A percentile compares a stretch with the other conserved stretches of the same genome.
phyloP scores from a whole-genome alignment of 768 basidiomycete genomes.

The Pilatotrama ljubarskyi region DNA sequence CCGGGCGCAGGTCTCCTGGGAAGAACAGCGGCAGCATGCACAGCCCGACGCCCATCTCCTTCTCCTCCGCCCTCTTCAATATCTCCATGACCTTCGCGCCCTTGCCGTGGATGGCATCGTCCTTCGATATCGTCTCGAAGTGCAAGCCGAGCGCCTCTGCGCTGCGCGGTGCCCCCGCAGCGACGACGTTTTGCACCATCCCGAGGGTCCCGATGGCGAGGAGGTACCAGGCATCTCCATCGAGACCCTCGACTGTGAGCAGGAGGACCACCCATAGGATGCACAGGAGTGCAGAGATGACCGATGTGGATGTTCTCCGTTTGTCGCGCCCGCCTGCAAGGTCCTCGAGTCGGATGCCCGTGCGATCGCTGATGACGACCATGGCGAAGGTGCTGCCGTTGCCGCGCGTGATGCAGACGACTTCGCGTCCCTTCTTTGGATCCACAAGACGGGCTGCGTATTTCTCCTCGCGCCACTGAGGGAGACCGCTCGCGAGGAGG shows the following conservation, averaged over 20 bases:
- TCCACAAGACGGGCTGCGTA: constrained; percentile 28
- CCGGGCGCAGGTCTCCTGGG: constrained; percentile 20
- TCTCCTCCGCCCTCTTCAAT: constrained; percentile 17
- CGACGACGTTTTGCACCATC: constrained; percentile 30
- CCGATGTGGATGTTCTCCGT: constrained; percentile 9
- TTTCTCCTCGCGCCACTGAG: constrained; percentile 35
- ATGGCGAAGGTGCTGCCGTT: constrained; percentile 33
- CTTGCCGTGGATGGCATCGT: background rate
- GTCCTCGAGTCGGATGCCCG: constrained; percentile 31
- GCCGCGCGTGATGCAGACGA: constrained; percentile 32
- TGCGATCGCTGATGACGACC: constrained; percentile 32
- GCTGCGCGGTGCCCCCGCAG: constrained; percentile 25
- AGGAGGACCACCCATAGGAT: constrained; percentile 29
- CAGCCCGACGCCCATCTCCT: constrained; percentile 17
- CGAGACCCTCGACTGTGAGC: constrained; percentile 27
- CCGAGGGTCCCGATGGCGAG: constrained; percentile 28
- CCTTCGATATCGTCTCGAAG: constrained; percentile 12
- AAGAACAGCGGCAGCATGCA: constrained; percentile 24
- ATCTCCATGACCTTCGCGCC: constrained; percentile 24
- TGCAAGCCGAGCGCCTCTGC: constrained; percentile 28
- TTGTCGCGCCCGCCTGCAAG: constrained; percentile 30
- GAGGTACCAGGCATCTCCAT: constrained; percentile 26
- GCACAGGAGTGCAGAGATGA: constrained; percentile 17
- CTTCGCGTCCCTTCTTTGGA: constrained; percentile 21
- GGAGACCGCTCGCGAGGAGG: constrained; percentile 27